A percentile compares a stretch with the other conserved stretches of the same genome.
Evolutionary conservation across 176 grass and related monocot genomes (phyloP).

Genomic region (Carex littledalei): DNA sequence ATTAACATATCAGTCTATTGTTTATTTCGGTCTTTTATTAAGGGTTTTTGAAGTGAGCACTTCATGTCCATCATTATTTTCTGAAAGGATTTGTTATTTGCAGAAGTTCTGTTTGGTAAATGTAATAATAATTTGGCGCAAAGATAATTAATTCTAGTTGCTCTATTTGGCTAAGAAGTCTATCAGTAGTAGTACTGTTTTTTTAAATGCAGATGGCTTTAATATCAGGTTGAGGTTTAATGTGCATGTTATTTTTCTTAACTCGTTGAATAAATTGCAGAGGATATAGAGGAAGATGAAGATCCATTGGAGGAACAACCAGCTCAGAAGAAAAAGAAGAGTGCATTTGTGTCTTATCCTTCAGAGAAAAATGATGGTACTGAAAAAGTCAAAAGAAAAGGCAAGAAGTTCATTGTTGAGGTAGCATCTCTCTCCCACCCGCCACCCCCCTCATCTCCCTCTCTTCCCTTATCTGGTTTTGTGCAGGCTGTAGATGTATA

Average conservation of each 20-base stretch:
- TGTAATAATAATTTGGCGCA: background rate
- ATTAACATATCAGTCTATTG: background rate
- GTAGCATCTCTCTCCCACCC: conserved; percentile 30
- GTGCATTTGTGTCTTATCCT: conserved; percentile 25
- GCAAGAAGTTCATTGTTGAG: conserved; percentile 60
- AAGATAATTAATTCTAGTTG: background rate
- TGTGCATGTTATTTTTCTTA: conserved; percentile 4
- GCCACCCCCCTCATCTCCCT: background rate
- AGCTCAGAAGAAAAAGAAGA: conserved; percentile 36
- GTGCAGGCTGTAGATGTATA: too few species aligned
- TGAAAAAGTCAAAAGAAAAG: conserved; percentile 50
- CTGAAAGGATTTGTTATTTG: background rate
- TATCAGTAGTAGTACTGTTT: conserved; percentile 4
- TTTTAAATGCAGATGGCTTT: background rate
- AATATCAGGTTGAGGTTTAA: background rate
- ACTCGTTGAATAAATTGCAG: conserved; percentile 31
- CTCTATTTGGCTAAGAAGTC: background rate
- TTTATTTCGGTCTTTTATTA: background rate
- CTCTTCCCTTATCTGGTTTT: background rate
- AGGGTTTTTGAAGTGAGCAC: background rate
- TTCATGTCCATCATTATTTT: background rate
- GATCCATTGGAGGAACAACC: conserved; percentile 24
- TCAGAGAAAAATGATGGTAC: conserved; percentile 29
- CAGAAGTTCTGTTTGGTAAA: background rate
- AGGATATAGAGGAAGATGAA: conserved; percentile 43